These are phyloP conservation scores for Candida neerlandica DNA, from an alignment of 1,139 yeast genomes.

Conservation along the genomic window DNA sequence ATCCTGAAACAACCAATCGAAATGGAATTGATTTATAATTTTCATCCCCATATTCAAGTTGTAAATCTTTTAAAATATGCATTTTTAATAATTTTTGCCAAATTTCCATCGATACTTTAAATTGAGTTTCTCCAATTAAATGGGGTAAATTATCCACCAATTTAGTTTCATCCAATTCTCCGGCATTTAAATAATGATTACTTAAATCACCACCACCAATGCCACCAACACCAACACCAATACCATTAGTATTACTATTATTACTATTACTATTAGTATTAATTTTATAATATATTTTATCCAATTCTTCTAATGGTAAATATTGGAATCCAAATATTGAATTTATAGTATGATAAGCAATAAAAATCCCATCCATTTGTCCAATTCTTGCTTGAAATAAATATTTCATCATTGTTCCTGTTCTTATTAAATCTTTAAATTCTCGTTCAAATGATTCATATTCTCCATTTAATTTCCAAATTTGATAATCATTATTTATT, in stretches of 20 bases:
- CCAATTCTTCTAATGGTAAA: constrained; percentile 73
- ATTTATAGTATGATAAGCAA: constrained; percentile 85
- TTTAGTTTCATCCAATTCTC: constrained; percentile 18
- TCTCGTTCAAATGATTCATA: constrained; percentile 84
- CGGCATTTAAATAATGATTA: constrained; percentile 14
- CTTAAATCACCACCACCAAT: constrained; percentile 19
- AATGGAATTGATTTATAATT: constrained; percentile 20
- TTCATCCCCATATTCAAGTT: constrained; percentile 5
- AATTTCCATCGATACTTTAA: constrained; percentile 61
- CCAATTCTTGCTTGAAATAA: constrained; percentile 92
- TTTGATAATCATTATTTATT: constrained; percentile 58
- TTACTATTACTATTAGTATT: too few relatives aligned
- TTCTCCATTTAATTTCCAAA: constrained; percentile 60
- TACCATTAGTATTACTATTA: too few relatives aligned
- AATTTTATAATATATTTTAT: constrained; percentile 42
- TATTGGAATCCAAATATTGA: constrained; percentile 90
- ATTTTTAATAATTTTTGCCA: constrained; percentile 54
- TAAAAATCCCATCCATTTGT: constrained; percentile 93
- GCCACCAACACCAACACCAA: too few relatives aligned
- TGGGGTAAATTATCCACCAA: constrained; percentile 41
- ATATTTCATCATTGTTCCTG: constrained; percentile 78
- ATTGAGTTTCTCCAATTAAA: constrained; percentile 70
- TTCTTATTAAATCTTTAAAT: constrained; percentile 68
- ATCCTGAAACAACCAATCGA: constrained; percentile 29
- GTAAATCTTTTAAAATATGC: constrained; percentile 30